A percentile compares a stretch with the other conserved stretches of the same genome.
Conservation (phyloP, 116 monocot genomes). For the Trichopus zeylanicus region DNA sequence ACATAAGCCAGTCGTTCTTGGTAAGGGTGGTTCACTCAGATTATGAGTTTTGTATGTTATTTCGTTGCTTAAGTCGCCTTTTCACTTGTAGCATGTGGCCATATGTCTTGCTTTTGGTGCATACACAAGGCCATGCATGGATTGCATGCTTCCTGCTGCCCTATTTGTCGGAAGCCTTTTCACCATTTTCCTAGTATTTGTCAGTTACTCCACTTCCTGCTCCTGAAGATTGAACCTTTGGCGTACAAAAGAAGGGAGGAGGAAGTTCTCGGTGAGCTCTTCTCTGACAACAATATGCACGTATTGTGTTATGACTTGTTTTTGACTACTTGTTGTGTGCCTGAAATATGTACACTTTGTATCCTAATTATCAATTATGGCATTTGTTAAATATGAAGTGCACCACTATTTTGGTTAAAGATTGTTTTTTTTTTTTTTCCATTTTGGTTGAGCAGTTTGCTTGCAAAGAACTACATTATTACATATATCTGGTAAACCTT, state of each 20-base stretch:
- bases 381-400: too few species aligned
- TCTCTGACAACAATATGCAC: neutral
- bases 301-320: too few species aligned
- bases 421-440: too few species aligned
- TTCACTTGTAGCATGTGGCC: conserved; percentile 70
- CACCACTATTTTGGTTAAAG: too few species aligned
- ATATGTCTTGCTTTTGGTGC: conserved; percentile 92
- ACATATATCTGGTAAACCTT: too few species aligned
- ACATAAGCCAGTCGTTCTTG: conserved; percentile 62
- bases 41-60: neutral
- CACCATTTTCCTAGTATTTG: conserved; percentile 54
- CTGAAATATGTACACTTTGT: neutral
- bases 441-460: too few species aligned
- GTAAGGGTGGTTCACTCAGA: conserved; percentile 18
- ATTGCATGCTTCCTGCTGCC: conserved; percentile 42
- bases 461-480: too few species aligned
- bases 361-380: neutral
- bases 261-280: conserved; percentile 32
- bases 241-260: conserved; percentile 58
- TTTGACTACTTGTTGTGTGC: too few species aligned
- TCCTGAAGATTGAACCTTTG: conserved; percentile 51
- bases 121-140: conserved; percentile 66
- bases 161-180: conserved; percentile 59
- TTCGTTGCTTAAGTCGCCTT: conserved; percentile 5
- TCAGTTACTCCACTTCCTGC: conserved; percentile 34